A percentile compares a stretch with the other conserved stretches of the same genome.
These are phyloP conservation scores for Termitomyces sp. DNA, from an alignment of 768 basidiomycete species.

Conservation along the genomic window DNA sequence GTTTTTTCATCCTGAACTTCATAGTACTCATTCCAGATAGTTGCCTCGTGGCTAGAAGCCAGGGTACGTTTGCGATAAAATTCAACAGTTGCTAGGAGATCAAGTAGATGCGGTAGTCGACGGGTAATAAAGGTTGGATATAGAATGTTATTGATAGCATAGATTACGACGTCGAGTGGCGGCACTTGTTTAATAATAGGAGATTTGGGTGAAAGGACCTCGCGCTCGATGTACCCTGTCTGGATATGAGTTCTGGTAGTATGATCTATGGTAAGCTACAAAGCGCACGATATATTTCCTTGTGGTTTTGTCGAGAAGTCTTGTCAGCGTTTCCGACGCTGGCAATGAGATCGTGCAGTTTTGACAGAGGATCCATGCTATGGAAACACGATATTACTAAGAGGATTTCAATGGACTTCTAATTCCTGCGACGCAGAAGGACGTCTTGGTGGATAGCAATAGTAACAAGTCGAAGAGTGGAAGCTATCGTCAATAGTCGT, in stretches of 20 bases:
- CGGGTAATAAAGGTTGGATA: conserved; percentile 16
- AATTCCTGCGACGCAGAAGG: too few relatives aligned
- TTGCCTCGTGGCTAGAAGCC: conserved; percentile 19
- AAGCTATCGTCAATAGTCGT: too few relatives aligned
- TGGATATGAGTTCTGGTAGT: background rate
- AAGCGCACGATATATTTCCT: conserved; percentile 12
- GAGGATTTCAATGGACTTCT: background rate
- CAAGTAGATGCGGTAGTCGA: conserved; percentile 27
- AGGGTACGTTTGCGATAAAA: conserved; percentile 25
- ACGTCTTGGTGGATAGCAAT: too few relatives aligned
- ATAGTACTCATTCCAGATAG: conserved; percentile 24
- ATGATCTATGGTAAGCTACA: background rate
- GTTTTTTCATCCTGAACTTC: conserved; percentile 10
- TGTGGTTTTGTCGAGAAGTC: conserved; percentile 7
- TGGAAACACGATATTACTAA: background rate
- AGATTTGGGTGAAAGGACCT: conserved; percentile 17
- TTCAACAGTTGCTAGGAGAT: conserved; percentile 30
- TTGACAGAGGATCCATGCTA: conserved; percentile 10
- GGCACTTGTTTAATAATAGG: conserved; percentile 16
- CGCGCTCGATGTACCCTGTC: conserved; percentile 16
- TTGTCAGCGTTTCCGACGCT: conserved; percentile 4
- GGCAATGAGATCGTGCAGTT: conserved; percentile 13
- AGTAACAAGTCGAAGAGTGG: too few relatives aligned
- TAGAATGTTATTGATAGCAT: conserved; percentile 26
- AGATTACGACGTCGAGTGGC: conserved; percentile 24